Base-by-base conservation (phyloP, 345 rosid species). In the Nephelium lappaceum region DNA sequence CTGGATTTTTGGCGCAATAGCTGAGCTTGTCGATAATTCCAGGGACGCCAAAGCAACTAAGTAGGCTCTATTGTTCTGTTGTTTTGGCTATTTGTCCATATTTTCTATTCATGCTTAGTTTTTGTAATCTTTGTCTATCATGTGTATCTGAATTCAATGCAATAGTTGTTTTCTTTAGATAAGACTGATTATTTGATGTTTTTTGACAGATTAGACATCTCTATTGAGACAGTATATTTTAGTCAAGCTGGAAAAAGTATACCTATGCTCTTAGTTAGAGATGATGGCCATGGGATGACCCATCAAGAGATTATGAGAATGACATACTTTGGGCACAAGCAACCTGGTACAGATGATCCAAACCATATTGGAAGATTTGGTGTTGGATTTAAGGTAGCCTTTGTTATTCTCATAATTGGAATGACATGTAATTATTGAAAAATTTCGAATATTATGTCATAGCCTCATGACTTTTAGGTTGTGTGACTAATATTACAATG, bases 1-100 rank as follows among this genome's bases (percentile, higher is more conserved):
- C 55, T 84, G 85, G 87, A 79, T 81, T 69, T 79, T 84, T 81
- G 87, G 83, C 45, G 83, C 87, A 31, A 81, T 84, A 72, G 87
- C 87, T 43, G 84, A 84, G 74, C 87, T 84, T 65, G 73, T 84
- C 72, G 84, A 84, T 73, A 84, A 84, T 79, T 81, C 87, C 15
- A 67, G 82, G 63, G 84, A 84, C 72, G 84, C 87, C 31, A 76
- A 81, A 73, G 81, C 87, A 36, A 72, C 73, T 51, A 76, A 71
- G 87, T 81, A 73, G 43, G 66, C n/a, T 45, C 11, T 63, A 38
- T 55, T 53, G 57, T 38, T 67, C 43, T 18, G 2, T 5, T 21
- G 25, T 15, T 43, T 25, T 16, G 21, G 45, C 67, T 14, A n/a
- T 65, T 70, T 19, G 5, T 25, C 76, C n/a, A n/a, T 8, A 67